Conservation (phyloP, 2,329 filamentous ascomycete species). For the Epichloe elymi region DNA sequence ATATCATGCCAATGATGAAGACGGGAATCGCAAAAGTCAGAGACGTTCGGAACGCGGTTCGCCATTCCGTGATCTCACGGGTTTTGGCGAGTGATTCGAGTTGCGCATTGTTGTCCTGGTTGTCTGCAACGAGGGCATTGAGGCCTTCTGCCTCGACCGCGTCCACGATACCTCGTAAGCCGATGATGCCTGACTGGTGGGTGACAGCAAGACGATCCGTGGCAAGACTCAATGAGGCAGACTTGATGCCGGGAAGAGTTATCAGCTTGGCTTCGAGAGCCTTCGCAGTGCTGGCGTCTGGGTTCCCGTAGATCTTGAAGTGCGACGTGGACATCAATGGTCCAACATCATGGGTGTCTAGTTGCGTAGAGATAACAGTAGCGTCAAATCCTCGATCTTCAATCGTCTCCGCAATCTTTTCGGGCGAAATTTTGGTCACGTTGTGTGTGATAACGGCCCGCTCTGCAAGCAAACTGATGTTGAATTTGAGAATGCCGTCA, state of each 20-base stretch:
- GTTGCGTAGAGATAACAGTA: constrained; percentile 61
- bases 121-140: constrained; percentile 81
- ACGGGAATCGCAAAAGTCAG: constrained; percentile 77
- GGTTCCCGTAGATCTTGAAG: constrained; percentile 73
- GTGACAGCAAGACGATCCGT: constrained; percentile 61
- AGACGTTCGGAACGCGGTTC: constrained; percentile 64
- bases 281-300: constrained; percentile 57
- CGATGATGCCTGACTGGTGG: constrained; percentile 58
- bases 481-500: constrained; percentile 74
- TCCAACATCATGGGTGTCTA: constrained; percentile 41
- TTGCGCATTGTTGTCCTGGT: constrained; percentile 92
- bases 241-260: constrained; percentile 55
- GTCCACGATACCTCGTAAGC: constrained; percentile 73
- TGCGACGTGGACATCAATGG: constrained; percentile 50
- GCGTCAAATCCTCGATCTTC: constrained; percentile 87
- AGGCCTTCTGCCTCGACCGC: constrained; percentile 68
- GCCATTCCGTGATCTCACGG: constrained; percentile 91
- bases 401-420: constrained; percentile 68
- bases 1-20: constrained; percentile 81
- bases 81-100: constrained; percentile 93
- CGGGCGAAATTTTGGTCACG: constrained; percentile 51
- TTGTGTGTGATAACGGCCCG: constrained; percentile 82
- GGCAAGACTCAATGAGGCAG: constrained; percentile 60
- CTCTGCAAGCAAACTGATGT: constrained; percentile 88
- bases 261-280: constrained; percentile 56